Evolutionary conservation across 2,329 filamentous ascomycete species (phyloP), one percentile per base, ranked within the genome.

Genomic region (Fusarium kyushuense): DNA sequence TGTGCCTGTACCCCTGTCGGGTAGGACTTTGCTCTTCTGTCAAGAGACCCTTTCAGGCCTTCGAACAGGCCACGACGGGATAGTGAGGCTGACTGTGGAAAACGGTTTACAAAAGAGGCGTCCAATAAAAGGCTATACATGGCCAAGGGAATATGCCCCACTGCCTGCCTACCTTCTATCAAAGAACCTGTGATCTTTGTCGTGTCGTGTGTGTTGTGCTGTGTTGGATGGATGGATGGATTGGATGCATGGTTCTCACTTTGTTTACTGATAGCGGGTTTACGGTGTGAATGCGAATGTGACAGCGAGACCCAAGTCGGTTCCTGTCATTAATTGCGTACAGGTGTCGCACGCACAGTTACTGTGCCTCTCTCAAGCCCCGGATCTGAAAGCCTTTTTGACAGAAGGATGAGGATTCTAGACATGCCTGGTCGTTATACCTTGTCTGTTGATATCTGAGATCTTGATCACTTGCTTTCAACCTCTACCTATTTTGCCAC

Each of bases 1-100:
- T 58, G 41, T 47, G 49, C 52, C 63, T 63, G 58, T 32, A 54
- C 56, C 51, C 60, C 63, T 70, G 62, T 58, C 58, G 33, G 32
- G 47, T 58, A 57, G 42, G 60, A 65, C 48, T 49, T 51, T 59
- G 54, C 54, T 59, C 43, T 42, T 54, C 58, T 54, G 49, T 66
- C 64, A 69, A 62, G 59, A 58, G 63, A 64, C 56, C 60, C 59
- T 52, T 59, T 63, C 32, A 40, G 47, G 47, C 47, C 47, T 13
- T 51, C 13, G 51, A 60, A 69, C 61, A 69, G 65, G 61, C 65
- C 56, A 69, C 59, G 59, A 66, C 58, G 54, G 62, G 49, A 68
- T 62, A 73, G 67, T 74, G 72, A 74, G 72, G 72, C 72, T 74
- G 67, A 70, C 72, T 59, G 38, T 58, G 54, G 56, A 62, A 66